These are phyloP conservation scores for Borovskyia barvae DNA, from an alignment of 208 protist genomes.

Conservation along the genomic window DNA sequence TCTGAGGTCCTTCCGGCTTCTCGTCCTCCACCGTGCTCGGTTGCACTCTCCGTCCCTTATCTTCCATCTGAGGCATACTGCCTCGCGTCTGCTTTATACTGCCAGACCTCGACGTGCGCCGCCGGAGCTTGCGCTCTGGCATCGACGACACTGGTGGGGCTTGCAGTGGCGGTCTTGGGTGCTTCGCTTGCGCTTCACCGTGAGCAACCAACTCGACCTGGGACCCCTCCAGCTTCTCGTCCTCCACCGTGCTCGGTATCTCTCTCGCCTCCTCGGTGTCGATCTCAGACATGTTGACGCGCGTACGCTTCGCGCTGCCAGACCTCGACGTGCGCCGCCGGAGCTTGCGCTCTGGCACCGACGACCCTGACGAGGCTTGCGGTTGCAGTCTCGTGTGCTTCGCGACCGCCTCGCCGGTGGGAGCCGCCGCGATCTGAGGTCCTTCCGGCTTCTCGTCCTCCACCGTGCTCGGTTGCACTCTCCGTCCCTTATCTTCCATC, in stretches of 20 bases:
- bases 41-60: slow-evolving; percentile 18
- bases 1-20: not conserved
- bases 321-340: not conserved
- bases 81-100: slow-evolving; percentile 8
- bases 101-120: not conserved
- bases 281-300: slow-evolving; percentile 7
- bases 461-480: not conserved
- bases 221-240: not conserved
- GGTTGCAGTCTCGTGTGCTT: not conserved
- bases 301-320: not conserved
- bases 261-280: slow-evolving; percentile 5
- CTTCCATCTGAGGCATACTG: slow-evolving; percentile 17
- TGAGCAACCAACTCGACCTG: too few relatives aligned
- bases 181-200: too few relatives aligned
- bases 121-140: not conserved
- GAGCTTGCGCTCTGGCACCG: not conserved
- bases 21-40: not conserved
- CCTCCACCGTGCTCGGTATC: not conserved
- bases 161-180: not conserved
- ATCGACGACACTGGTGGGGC: not conserved
- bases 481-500: slow-evolving; percentile 4
- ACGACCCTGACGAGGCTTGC: not conserved
- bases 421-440: too few relatives aligned
- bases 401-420: too few relatives aligned
- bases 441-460: not conserved